Conservation (phyloP, 805 yeast genomes). For the Spathaspora passalidarum region DNA sequence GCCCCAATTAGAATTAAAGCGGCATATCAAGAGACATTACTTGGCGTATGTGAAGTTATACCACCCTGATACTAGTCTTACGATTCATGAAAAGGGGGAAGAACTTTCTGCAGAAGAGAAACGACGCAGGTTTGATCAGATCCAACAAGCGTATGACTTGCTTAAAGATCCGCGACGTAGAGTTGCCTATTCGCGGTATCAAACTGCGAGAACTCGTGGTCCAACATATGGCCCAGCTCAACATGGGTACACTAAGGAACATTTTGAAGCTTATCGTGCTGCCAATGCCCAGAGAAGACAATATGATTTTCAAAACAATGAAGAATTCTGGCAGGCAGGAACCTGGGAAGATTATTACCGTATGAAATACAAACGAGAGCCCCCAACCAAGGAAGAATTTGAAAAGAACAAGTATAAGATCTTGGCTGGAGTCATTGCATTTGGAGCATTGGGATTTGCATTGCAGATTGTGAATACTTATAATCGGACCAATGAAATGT, state of each 20-base stretch:
- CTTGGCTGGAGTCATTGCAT: slow-evolving; percentile 30
- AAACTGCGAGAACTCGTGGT: slow-evolving; percentile 17
- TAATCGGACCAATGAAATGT: slow-evolving; percentile 30
- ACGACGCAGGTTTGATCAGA: slow-evolving; percentile 26
- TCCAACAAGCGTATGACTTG: slow-evolving; percentile 38
- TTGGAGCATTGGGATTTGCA: slow-evolving; percentile 27
- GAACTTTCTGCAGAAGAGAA: slow-evolving; percentile 31
- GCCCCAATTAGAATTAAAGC: slow-evolving; percentile 51
- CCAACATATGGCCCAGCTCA: slow-evolving; percentile 15
- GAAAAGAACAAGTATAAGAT: slow-evolving; percentile 44
- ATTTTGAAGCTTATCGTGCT: slow-evolving; percentile 32
- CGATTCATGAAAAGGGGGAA: slow-evolving; percentile 17
- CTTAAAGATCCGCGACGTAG: slow-evolving; percentile 50
- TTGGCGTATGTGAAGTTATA: slow-evolving; percentile 59
- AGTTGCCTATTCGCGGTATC: slow-evolving; percentile 25
- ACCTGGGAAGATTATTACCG: slow-evolving; percentile 62
- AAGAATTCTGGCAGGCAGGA: slow-evolving; percentile 58
- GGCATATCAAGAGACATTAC: slow-evolving; percentile 36
- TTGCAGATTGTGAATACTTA: slow-evolving; percentile 37
- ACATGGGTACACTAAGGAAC: slow-evolving; percentile 8
- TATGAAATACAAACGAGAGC: slow-evolving; percentile 33
- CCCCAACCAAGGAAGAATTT: slow-evolving; percentile 40
- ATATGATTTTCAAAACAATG: slow-evolving; percentile 30
- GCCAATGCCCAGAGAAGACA: slow-evolving; percentile 37
- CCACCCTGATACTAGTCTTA: slow-evolving; percentile 65